Evolutionary conservation across 345 rosid genomes (phyloP), one percentile per base, ranked within the genome.

Genomic region (Adansonia digitata): DNA sequence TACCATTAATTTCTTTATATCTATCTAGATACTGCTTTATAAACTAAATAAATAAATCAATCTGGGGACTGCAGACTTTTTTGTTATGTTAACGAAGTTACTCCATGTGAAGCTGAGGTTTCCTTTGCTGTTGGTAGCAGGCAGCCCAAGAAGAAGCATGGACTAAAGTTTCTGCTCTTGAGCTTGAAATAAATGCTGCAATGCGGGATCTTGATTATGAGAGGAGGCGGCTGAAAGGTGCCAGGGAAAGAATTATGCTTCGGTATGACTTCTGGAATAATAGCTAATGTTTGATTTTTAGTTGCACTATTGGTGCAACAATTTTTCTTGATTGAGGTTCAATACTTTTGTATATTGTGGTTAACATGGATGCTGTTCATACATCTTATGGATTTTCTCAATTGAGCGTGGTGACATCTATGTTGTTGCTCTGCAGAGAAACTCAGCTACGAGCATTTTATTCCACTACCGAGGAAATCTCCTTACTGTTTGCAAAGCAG

Each of bases 241-340:
- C 99, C 57, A 85, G 97, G 82, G 99, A 95, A 89, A 93, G 96
- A 85, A 90, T 95, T 64, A 93, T 95, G 99, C 96, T 93, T 71
- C 86, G 99, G 99, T 93, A 86, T 83, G 91, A 69, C 35, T 22
- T 74, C 37, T 43, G 60, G 45, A 27, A 22, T 72, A 26, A 11
- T 42, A 18, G 67, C 40, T 64, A 7, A 27, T 62, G 15, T 51
- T 69, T 51, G 55, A 71, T 56, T 42, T 40, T 67, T 64, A 57
- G 56, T 27, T 68, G 56, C 72, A 45, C 24, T 52, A 45, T 31
- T 60, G 40, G 17, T 18, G 26, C 49, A 15, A 43, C 46, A 52
- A 51, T 57, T 24, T 57, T 57, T 5, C 35, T n/a, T 13, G 35
- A 12, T 26, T 18, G 26, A 26, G 17, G 18, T 12, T 57, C 12